These are phyloP conservation scores for Ophiosphaerella narmari DNA, from an alignment of 2,329 filamentous ascomycete species.

Conservation along the genomic window DNA sequence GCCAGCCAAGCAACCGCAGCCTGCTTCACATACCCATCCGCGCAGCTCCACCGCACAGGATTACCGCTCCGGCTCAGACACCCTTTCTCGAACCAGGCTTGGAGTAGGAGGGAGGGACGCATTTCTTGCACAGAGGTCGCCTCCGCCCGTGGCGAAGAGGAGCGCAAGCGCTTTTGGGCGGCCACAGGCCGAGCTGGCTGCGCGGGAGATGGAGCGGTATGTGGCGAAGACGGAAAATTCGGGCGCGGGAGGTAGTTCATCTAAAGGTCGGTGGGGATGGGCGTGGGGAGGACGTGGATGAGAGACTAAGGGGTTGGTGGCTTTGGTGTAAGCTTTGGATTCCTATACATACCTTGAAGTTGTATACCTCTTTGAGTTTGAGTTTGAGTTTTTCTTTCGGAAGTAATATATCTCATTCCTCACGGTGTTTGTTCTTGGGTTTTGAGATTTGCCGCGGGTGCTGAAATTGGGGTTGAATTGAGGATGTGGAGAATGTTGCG, in stretches of 20 bases:
- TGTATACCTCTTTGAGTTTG: too few species aligned
- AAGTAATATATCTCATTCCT: too few species aligned
- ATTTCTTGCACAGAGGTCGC: not conserved
- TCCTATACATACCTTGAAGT: not conserved
- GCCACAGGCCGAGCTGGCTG: not conserved
- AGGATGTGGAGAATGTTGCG: too few species aligned
- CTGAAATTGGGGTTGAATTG: too few species aligned
- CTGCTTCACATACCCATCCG: too few species aligned
- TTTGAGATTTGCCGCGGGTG: too few species aligned
- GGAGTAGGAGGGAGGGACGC: not conserved
- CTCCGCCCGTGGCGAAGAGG: not conserved
- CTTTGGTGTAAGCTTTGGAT: not conserved
- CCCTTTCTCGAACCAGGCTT: not conserved
- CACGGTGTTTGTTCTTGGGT: too few species aligned
- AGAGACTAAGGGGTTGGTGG: not conserved
- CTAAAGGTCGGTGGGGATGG: not conserved
- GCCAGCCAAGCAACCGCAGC: not conserved
- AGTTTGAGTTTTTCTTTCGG: too few species aligned
- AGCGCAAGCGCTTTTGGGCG: not conserved
- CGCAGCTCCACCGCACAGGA: not conserved
- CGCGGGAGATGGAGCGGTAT: not conserved
- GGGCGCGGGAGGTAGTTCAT: too few species aligned
- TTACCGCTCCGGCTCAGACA: not conserved
- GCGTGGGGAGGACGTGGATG: not conserved
- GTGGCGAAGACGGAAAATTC: too few species aligned